Conservation (phyloP, 768 basidiomycete species). For the Boletales sp. region DNA sequence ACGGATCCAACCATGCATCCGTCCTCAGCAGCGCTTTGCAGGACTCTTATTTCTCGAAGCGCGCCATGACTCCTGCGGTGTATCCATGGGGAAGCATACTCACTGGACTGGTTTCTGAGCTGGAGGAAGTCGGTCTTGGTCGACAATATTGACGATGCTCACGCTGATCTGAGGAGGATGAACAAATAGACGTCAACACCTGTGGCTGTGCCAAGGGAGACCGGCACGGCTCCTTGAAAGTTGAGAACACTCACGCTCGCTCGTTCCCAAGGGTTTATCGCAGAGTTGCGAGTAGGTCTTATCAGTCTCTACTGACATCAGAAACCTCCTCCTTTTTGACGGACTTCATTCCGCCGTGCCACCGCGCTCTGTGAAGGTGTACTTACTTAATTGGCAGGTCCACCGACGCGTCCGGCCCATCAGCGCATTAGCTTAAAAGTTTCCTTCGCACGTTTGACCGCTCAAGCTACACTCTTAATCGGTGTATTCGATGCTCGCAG, state of each 20-base stretch:
- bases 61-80: not conserved
- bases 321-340: not conserved
- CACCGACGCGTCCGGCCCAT: not conserved
- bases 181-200: conserved; percentile 25
- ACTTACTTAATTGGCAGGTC: conserved; percentile 1
- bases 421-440: not conserved
- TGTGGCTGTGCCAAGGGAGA: conserved; percentile 20
- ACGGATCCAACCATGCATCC: conserved; percentile 21
- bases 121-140: conserved; percentile 43
- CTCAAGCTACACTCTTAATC: not conserved
- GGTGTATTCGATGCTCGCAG: conserved; percentile 49
- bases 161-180: not conserved
- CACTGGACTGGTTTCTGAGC: conserved; percentile 42
- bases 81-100: conserved; percentile 32
- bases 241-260: not conserved
- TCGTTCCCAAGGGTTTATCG: not conserved
- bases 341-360: not conserved
- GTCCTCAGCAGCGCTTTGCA: conserved; percentile 1
- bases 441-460: not conserved
- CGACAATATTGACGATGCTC: not conserved
- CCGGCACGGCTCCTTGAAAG: too few relatives aligned
- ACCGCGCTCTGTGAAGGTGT: conserved; percentile 14
- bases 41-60: not conserved
- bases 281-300: not conserved
- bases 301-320: not conserved